Percentiles rank a stretch among this genome's conserved stretches.
Conservation (phyloP, 2,329 filamentous ascomycete species). For the Beauveria sp. region DNA sequence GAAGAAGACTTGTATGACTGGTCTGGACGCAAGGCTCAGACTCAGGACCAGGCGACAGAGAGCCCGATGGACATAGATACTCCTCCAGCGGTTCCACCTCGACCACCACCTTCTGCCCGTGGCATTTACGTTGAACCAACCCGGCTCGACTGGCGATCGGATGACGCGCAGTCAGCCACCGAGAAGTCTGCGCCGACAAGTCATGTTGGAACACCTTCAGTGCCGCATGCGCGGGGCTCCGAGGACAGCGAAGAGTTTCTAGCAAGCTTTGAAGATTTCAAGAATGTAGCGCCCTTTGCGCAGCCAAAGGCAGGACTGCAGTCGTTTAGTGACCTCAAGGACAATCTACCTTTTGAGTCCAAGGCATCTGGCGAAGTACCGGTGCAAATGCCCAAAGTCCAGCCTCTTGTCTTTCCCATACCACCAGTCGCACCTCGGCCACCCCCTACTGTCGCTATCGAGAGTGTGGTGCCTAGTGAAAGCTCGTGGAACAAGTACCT, state of each 20-base stretch:
- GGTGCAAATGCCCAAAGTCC: conserved; percentile 25
- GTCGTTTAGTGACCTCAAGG: conserved; percentile 49
- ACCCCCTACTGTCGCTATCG: conserved; percentile 34
- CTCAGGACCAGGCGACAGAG: conserved; percentile 23
- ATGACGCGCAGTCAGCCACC: conserved; percentile 29
- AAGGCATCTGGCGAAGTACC: conserved; percentile 36
- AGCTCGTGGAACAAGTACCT: conserved; percentile 44
- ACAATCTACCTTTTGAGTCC: conserved; percentile 50
- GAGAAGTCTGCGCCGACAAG: conserved; percentile 18
- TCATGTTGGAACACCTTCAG: conserved; percentile 18
- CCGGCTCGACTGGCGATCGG: conserved; percentile 51
- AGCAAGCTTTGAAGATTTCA: conserved; percentile 47
- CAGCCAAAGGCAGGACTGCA: conserved; percentile 40
- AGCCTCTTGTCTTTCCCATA: conserved; percentile 37
- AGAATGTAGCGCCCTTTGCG: conserved; percentile 48
- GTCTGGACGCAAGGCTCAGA: conserved; percentile 27
- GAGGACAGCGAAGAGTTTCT: conserved; percentile 50
- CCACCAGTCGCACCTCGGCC: conserved; percentile 43
- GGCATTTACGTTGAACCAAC: conserved; percentile 53
- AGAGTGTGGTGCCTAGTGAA: conserved; percentile 35
- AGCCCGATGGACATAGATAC: conserved; percentile 61
- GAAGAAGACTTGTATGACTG: conserved; percentile 32
- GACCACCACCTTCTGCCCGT: conserved; percentile 28
- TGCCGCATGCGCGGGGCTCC: conserved; percentile 37
- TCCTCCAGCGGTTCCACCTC: conserved; percentile 28